phyloP scores from a whole-genome alignment of 2,329 filamentous ascomycete genomes.

The Alternaria novae-zelandiae region DNA sequence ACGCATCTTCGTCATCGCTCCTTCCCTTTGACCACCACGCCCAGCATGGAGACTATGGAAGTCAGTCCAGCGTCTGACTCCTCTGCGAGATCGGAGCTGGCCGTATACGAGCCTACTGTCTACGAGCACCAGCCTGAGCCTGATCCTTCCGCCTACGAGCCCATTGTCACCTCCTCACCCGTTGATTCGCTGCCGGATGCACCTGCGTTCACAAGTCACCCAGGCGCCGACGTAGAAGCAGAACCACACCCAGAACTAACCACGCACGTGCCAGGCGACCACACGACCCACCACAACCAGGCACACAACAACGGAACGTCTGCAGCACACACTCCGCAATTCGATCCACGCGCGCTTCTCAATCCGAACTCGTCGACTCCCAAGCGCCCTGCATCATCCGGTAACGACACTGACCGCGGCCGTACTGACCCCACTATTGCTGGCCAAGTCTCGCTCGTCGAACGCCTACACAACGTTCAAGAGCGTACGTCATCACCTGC shows the following conservation, averaged over 20 bases:
- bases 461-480: slow-evolving; percentile 77
- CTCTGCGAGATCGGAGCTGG: neutral
- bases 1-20: neutral
- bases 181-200: neutral
- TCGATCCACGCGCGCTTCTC: slow-evolving; percentile 41
- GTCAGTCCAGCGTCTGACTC: neutral
- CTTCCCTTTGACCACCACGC: neutral
- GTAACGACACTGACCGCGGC: slow-evolving; percentile 29
- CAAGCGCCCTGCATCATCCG: slow-evolving; percentile 41
- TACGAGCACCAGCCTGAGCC: too few species aligned
- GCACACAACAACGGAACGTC: slow-evolving; percentile 19
- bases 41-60: neutral
- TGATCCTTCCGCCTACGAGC: neutral
- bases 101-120: neutral
- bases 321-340: slow-evolving; percentile 17
- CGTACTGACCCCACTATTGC: slow-evolving; percentile 24
- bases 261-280: slow-evolving; percentile 25
- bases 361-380: slow-evolving; percentile 39
- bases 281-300: slow-evolving; percentile 10
- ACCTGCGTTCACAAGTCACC: slow-evolving; percentile 4
- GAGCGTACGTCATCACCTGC: slow-evolving; percentile 65
- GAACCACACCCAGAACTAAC: slow-evolving; percentile 21
- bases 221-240: neutral
- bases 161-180: neutral
- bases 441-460: slow-evolving; percentile 69